Percentiles rank a stretch among this genome's conserved stretches.
These are phyloP conservation scores for Saturnispora besseyi DNA, from an alignment of 805 yeast genomes.

Conservation along the genomic window DNA sequence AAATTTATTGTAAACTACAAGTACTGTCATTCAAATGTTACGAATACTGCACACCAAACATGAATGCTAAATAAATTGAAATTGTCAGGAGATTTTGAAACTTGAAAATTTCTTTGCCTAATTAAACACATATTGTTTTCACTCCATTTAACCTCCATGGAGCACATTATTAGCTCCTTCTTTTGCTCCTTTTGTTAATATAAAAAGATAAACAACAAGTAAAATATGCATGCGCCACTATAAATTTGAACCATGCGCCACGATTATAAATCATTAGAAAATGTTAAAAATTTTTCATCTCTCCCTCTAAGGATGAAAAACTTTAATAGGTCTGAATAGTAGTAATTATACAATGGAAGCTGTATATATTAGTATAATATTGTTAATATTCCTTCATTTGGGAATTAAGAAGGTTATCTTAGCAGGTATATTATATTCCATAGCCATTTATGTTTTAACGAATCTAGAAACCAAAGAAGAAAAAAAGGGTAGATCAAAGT, in stretches of 20 bases:
- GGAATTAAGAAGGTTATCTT: background rate
- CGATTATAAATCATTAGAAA: background rate
- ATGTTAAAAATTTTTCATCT: background rate
- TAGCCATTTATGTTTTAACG: background rate
- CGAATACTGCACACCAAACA: no score
- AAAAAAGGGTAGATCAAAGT: slow-evolving; percentile 3
- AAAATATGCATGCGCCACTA: background rate
- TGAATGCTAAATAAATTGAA: no score
- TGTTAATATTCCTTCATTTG: background rate
- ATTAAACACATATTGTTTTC: no score
- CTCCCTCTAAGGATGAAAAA: background rate
- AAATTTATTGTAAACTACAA: no score
- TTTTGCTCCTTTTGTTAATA: no score
- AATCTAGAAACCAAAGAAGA: background rate
- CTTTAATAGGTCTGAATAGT: background rate
- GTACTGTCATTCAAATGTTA: no score
- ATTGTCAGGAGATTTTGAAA: no score
- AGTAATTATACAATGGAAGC: background rate
- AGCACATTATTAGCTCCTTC: no score
- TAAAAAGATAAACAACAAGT: background rate
- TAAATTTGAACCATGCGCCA: background rate
- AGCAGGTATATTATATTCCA: background rate
- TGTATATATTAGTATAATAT: background rate
- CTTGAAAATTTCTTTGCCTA: no score
- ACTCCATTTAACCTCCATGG: no score